Percentiles rank a stretch among this genome's conserved stretches.
These are phyloP conservation scores for Olyra latifolia DNA, from an alignment of 176 grass and related monocot genomes.

Conservation along the genomic window DNA sequence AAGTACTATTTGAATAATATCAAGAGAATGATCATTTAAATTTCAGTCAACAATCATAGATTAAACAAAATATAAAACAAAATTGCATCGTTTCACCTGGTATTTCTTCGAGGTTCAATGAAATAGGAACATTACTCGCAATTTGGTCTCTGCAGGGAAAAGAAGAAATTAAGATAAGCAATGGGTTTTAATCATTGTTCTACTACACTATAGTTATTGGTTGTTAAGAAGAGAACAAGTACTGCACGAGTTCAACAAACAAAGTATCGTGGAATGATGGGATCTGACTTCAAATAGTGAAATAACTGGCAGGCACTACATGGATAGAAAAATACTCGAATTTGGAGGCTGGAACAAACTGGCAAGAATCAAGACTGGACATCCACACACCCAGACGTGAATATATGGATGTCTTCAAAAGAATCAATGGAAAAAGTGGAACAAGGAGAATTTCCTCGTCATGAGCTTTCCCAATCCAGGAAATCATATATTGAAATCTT, in stretches of 20 bases:
- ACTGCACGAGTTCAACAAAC: neutral
- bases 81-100: constrained; percentile 12
- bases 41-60: neutral
- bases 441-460: neutral
- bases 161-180: neutral
- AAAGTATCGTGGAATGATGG: neutral
- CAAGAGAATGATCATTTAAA: too few relatives aligned
- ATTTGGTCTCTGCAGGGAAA: constrained; percentile 8
- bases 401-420: neutral
- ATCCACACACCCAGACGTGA: neutral
- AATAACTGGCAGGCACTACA: neutral
- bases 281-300: constrained; percentile 1
- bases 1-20: too few relatives aligned
- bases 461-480: neutral
- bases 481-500: constrained; percentile 3
- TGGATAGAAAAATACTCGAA: constrained; percentile 15
- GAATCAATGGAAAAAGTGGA: constrained; percentile 4
- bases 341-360: neutral
- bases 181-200: neutral
- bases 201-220: neutral
- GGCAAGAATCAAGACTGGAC: neutral
- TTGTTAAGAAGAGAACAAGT: neutral
- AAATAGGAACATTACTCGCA: constrained; percentile 22
- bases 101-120: constrained; percentile 17
- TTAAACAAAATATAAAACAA: neutral